Evolutionary conservation across 2,329 filamentous ascomycete species (phyloP).

Genomic region (Magnaporthales sp.): DNA sequence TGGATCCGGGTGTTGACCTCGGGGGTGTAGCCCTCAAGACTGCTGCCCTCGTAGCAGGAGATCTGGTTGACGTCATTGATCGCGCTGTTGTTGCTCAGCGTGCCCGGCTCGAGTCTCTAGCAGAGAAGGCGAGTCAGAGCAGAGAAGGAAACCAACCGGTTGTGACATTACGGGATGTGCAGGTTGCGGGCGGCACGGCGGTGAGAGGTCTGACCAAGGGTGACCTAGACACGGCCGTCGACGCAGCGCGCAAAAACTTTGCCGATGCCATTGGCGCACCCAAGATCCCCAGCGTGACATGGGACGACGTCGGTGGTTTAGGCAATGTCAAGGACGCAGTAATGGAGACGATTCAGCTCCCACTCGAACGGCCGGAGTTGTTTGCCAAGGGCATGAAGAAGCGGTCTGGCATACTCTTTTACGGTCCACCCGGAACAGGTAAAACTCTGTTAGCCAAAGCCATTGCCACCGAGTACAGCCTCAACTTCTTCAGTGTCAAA

Average conservation of each 20-base stretch:
- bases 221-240: constrained; percentile 89
- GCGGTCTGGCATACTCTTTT: constrained; percentile 85
- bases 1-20: constrained; percentile 78
- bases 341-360: constrained; percentile 91
- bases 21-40: constrained; percentile 86
- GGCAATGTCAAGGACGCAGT: constrained; percentile 95
- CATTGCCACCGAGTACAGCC: constrained; percentile 85
- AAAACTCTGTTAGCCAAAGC: constrained; percentile 91
- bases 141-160: constrained; percentile 11
- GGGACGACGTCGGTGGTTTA: constrained; percentile 91
- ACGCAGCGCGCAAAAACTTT: constrained; percentile 94
- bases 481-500: constrained; percentile 93
- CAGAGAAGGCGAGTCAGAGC: constrained; percentile 31
- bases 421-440: constrained; percentile 82
- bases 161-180: constrained; percentile 72
- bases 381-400: constrained; percentile 99
- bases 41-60: constrained; percentile 86
- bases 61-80: constrained; percentile 90
- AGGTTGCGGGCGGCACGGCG: constrained; percentile 74
- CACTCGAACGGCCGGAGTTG: constrained; percentile 81
- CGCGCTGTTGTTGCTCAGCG: constrained; percentile 72
- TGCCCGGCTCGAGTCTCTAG: constrained; percentile 66
- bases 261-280: constrained; percentile 94
- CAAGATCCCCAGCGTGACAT: constrained; percentile 94
- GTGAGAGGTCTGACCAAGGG: constrained; percentile 69